Base-by-base conservation (phyloP, 2,329 filamentous ascomycete species). In the Thielaviopsis musarum region DNA sequence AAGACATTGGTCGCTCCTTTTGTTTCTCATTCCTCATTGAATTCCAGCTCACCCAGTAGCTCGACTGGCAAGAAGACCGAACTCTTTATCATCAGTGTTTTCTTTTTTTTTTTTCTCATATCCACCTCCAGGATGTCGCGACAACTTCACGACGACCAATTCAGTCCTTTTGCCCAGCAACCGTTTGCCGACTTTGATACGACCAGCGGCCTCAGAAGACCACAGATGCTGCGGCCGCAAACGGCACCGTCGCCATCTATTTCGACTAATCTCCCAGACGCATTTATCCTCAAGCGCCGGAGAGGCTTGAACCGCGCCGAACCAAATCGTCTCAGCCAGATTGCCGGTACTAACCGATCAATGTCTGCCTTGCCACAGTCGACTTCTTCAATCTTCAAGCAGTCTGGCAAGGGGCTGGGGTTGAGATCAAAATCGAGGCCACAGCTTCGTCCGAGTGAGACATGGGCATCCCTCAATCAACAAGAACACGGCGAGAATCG, bases 401-500 rank as follows among this genome's bases (percentile, higher is more conserved):
- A 21, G 19, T 6, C 34, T 24, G 54, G 41, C 5, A 59, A 28
- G 41, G 54, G 57, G n/a, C 22, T 59, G 48, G 51, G 57, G 10
- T 30, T 48, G 24, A 54, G 60, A 34, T 56, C 60, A 5, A 54
- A 54, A 9, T 61, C 60, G 19, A 54, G 57, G 49, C 57, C 60
- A 10, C 60, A 61, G 54, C 52, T 61, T 30, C 56, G 60, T 24
- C 60, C 57, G n/a, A 59, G 52, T 22, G 60, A 61, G 57, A 56
- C 60, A 19, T 61, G 60, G 60, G 60, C 60, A 3, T 49, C 30
- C 21, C 54, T 61, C 26, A 57, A 61, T 24, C 57, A 57, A 5
- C 53, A 70, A 3, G 78, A 80, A 49, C 75, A 76, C 30, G 67
- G 75, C 17, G 74, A 76, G 41, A 73, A 77, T 58, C 72, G 79